phyloP scores from a whole-genome alignment of 2,329 filamentous ascomycete species.

The Tolypocladium cylindrosporum region DNA sequence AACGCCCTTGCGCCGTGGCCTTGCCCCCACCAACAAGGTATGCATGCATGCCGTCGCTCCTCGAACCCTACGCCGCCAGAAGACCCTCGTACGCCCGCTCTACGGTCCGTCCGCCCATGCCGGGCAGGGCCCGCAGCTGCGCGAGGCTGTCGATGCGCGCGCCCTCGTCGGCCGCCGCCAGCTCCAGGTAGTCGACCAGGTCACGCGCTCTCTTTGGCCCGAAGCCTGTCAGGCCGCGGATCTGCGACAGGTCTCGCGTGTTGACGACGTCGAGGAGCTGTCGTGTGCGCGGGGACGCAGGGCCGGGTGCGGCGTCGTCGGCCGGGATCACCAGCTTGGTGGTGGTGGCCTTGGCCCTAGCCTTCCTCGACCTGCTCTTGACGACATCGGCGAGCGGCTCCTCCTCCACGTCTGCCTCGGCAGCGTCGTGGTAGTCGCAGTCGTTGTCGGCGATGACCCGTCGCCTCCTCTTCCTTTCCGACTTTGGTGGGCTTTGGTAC shows the following conservation, averaged over 20 bases:
- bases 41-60: neutral
- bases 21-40: neutral
- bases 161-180: conserved; percentile 27
- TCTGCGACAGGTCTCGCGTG: conserved; percentile 55
- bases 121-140: conserved; percentile 43
- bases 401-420: conserved; percentile 16
- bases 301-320: conserved; percentile 8
- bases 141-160: conserved; percentile 35
- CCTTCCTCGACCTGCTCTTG: neutral
- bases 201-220: conserved; percentile 62
- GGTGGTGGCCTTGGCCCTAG: neutral
- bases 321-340: neutral
- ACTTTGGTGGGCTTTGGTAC: neutral
- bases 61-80: conserved; percentile 3
- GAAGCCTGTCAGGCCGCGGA: conserved; percentile 58
- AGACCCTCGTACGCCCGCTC: conserved; percentile 46
- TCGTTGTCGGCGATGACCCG: conserved; percentile 1
- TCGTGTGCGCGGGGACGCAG: conserved; percentile 44
- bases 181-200: conserved; percentile 44
- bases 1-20: neutral
- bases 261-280: conserved; percentile 63
- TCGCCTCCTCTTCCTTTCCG: neutral
- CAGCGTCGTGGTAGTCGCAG: conserved; percentile 6
- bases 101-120: conserved; percentile 45
- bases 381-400: neutral